phyloP scores from a whole-genome alignment of 192 early-diverging fungal species.

The Coemansia interrupta region DNA sequence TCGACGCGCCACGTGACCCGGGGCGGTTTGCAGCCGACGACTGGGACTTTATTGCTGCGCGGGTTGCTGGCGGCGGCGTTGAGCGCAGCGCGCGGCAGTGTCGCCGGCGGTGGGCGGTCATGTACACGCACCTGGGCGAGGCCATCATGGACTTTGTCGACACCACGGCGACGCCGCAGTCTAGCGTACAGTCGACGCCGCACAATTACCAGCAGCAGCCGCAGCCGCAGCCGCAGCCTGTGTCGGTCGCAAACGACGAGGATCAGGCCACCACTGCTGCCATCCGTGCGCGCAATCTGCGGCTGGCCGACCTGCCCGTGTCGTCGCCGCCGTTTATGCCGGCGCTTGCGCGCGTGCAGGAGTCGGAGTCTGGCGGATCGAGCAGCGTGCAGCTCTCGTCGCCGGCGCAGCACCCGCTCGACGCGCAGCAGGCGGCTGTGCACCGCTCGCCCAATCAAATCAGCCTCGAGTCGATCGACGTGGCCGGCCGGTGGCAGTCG shows the following conservation, averaged over 20 bases:
- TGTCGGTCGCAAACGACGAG: too few species aligned
- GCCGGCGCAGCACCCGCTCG: neutral
- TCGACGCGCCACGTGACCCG: conserved; percentile 21
- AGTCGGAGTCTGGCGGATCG: neutral
- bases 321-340: conserved; percentile 43
- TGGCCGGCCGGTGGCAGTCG: conserved; percentile 25
- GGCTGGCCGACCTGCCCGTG: conserved; percentile 28
- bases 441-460: conserved; percentile 3
- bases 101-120: conserved; percentile 46
- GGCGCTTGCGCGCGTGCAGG: conserved; percentile 8
- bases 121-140: conserved; percentile 35
- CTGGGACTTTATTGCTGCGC: conserved; percentile 31
- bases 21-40: conserved; percentile 20
- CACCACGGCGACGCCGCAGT: conserved; percentile 39
- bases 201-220: neutral
- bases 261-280: too few species aligned
- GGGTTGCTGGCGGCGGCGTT: conserved; percentile 17
- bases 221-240: too few species aligned
- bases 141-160: conserved; percentile 52
- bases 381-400: conserved; percentile 3
- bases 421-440: neutral
- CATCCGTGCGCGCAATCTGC: conserved; percentile 16
- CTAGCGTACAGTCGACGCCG: conserved; percentile 36
- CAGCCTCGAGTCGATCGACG: conserved; percentile 11
- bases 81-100: conserved; percentile 35